Percentiles rank a stretch among this genome's conserved stretches.
These are phyloP conservation scores for Rhizoctonia solani DNA, from an alignment of 1,284 basidiomycete genomes.

Conservation along the genomic window DNA sequence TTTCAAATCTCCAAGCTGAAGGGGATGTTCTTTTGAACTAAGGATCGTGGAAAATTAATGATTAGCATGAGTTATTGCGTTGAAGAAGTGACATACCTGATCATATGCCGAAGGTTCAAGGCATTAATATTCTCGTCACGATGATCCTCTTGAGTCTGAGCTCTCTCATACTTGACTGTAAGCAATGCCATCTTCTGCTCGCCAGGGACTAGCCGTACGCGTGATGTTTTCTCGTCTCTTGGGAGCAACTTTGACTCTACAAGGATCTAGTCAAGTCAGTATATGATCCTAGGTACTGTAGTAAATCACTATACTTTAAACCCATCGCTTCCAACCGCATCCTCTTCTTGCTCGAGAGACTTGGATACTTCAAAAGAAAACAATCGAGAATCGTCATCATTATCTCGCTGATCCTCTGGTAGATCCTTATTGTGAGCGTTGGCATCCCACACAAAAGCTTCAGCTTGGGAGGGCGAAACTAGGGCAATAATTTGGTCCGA, in stretches of 20 bases:
- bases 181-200: slow-evolving; percentile 22
- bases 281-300: not conserved
- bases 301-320: slow-evolving; percentile 28
- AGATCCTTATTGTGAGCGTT: slow-evolving; percentile 30
- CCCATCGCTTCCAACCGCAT: slow-evolving; percentile 14
- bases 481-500: slow-evolving; percentile 38
- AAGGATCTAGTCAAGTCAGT: not conserved
- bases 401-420: slow-evolving; percentile 5
- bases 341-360: slow-evolving; percentile 37
- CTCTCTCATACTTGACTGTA: not conserved
- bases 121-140: not conserved
- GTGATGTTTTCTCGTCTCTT: not conserved
- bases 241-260: slow-evolving; percentile 10
- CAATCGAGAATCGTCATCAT: slow-evolving; percentile 27
- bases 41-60: not conserved
- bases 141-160: not conserved
- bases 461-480: slow-evolving; percentile 36
- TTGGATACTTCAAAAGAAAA: slow-evolving; percentile 37
- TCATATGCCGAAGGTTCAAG: slow-evolving; percentile 21
- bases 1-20: slow-evolving; percentile 6
- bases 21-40: slow-evolving; percentile 7
- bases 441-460: slow-evolving; percentile 32
- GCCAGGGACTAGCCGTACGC: slow-evolving; percentile 9
- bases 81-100: not conserved
- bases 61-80: too few relatives aligned